A percentile compares a stretch with the other conserved stretches of the same genome.
Conservation (phyloP, 2,329 filamentous ascomycete species). For the Fusarium sp. region DNA sequence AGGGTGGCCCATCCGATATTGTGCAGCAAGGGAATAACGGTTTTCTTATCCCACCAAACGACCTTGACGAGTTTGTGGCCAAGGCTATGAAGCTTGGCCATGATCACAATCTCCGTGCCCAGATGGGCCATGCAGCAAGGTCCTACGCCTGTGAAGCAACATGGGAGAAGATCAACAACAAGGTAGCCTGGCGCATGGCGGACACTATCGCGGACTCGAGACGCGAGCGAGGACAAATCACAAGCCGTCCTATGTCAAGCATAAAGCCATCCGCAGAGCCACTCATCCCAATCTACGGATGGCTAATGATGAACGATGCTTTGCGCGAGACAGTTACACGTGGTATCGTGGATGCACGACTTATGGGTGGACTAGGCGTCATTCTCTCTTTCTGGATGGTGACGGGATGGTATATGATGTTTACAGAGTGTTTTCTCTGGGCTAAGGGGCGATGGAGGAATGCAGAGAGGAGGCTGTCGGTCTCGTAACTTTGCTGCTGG, state of each 20-base stretch:
- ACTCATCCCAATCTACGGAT: slow-evolving; percentile 58
- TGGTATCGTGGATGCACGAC: slow-evolving; percentile 58
- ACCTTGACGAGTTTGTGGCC: slow-evolving; percentile 69
- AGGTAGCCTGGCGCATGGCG: slow-evolving; percentile 73
- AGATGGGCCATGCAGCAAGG: slow-evolving; percentile 63
- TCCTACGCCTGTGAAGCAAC: slow-evolving; percentile 72
- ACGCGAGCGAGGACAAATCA: slow-evolving; percentile 45
- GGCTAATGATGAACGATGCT: slow-evolving; percentile 58
- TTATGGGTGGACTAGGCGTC: slow-evolving; percentile 60
- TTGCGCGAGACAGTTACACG: slow-evolving; percentile 53
- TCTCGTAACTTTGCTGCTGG: slow-evolving; percentile 20
- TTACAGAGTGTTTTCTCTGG: slow-evolving; percentile 61
- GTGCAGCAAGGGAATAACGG: slow-evolving; percentile 70
- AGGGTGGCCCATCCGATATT: slow-evolving; percentile 77
- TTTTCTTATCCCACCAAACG: slow-evolving; percentile 70
- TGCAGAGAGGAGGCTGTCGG: slow-evolving; percentile 44
- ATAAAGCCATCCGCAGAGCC: slow-evolving; percentile 46
- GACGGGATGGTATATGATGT: slow-evolving; percentile 63
- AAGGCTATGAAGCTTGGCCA: slow-evolving; percentile 63
- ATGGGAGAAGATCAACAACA: slow-evolving; percentile 79
- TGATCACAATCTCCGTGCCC: slow-evolving; percentile 58
- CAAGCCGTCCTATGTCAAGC: slow-evolving; percentile 21
- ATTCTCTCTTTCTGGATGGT: slow-evolving; percentile 64
- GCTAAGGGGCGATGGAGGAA: slow-evolving; percentile 51
- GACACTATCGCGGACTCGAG: slow-evolving; percentile 64